phyloP scores from a whole-genome alignment of 2,329 filamentous ascomycete genomes.

The Beauveria medogensis region DNA sequence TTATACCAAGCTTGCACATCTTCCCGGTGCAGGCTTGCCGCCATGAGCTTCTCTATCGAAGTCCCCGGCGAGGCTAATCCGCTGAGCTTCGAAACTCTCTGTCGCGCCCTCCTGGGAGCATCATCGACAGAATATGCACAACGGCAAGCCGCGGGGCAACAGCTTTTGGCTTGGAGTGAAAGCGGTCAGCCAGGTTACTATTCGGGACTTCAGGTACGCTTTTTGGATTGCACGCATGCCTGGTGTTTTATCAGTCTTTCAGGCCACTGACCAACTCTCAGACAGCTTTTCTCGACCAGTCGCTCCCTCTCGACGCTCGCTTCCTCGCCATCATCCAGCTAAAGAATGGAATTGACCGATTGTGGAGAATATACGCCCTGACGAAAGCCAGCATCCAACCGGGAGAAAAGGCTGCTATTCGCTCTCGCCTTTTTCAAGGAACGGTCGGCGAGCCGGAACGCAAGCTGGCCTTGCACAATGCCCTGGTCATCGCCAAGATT shows the following conservation, averaged over 20 bases:
- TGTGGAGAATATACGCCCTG: slow-evolving; percentile 64
- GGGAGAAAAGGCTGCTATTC: slow-evolving; percentile 69
- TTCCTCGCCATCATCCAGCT: slow-evolving; percentile 89
- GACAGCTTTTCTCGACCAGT: slow-evolving; percentile 74
- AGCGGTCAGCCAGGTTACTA: slow-evolving; percentile 53
- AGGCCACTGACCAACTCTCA: slow-evolving; percentile 28
- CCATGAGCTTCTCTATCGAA: slow-evolving; percentile 67
- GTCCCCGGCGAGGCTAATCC: slow-evolving; percentile 74
- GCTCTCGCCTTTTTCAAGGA: slow-evolving; percentile 65
- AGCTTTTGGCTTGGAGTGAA: slow-evolving; percentile 62
- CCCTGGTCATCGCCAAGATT: slow-evolving; percentile 79
- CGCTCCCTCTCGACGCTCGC: slow-evolving; percentile 67
- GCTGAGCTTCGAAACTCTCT: slow-evolving; percentile 54
- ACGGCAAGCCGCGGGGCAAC: slow-evolving; percentile 60
- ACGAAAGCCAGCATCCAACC: slow-evolving; percentile 58
- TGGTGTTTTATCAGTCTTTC: not conserved
- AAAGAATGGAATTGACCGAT: slow-evolving; percentile 93
- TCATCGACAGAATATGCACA: slow-evolving; percentile 54
- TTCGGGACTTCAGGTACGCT: slow-evolving; percentile 55
- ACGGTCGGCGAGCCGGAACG: slow-evolving; percentile 69
- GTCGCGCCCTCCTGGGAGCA: slow-evolving; percentile 55
- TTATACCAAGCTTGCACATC: not conserved
- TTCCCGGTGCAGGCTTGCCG: slow-evolving; percentile 11
- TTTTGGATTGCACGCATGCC: not conserved
- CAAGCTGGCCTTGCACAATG: slow-evolving; percentile 77